A percentile compares a stretch with the other conserved stretches of the same genome.
Evolutionary conservation across 257 asterid species (phyloP).

Genomic region (Schizonepeta tenuifolia): DNA sequence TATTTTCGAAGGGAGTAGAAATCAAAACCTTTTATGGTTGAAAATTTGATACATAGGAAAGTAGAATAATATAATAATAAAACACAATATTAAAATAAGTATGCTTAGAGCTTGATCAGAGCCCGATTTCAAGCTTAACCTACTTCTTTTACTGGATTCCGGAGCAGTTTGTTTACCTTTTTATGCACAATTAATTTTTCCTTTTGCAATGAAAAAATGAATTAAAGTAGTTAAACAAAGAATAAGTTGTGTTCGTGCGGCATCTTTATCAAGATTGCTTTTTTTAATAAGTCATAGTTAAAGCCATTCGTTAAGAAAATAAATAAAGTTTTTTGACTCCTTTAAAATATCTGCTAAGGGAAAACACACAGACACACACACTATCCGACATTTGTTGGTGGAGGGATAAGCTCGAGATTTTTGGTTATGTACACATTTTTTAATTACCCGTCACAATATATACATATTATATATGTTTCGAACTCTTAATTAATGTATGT

Average conservation of each 20-base stretch:
- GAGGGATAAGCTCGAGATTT: slow-evolving; percentile 59
- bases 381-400: slow-evolving; percentile 71
- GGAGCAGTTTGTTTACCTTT: slow-evolving; percentile 25
- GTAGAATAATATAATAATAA: slow-evolving; percentile 1
- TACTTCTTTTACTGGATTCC: slow-evolving; percentile 48
- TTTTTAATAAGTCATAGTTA: slow-evolving; percentile 2
- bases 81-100: slow-evolving; percentile 1
- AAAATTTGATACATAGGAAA: background rate
- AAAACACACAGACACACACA: slow-evolving; percentile 8
- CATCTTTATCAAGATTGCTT: slow-evolving; percentile 37
- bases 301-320: slow-evolving; percentile 26
- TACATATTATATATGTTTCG: background rate
- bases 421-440: slow-evolving; percentile 12
- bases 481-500: too few species aligned
- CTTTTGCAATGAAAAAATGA: slow-evolving; percentile 21
- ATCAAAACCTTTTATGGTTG: background rate
- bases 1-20: background rate
- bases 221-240: background rate
- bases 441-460: background rate
- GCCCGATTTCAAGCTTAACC: slow-evolving; percentile 37
- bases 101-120: slow-evolving; percentile 25
- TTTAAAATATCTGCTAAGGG: slow-evolving; percentile 29
- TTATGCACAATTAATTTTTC: slow-evolving; percentile 16
- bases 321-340: slow-evolving; percentile 34
- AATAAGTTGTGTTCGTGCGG: slow-evolving; percentile 36